These are phyloP conservation scores for Mycena albidolilacea DNA, from an alignment of 768 basidiomycete genomes.

Conservation along the genomic window DNA sequence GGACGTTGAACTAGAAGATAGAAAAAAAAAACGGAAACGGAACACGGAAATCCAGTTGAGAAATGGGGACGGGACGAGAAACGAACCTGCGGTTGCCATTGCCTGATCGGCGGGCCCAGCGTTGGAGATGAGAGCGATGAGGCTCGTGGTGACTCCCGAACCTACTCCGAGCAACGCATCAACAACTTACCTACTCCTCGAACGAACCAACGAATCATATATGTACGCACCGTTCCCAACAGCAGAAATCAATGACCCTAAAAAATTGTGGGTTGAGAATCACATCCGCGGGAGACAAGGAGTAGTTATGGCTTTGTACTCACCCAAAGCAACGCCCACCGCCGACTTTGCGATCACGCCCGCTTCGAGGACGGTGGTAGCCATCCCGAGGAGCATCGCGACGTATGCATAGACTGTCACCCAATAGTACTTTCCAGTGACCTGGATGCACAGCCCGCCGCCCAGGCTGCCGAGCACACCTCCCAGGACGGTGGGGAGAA, in stretches of 20 bases:
- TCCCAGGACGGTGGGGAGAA: conserved; percentile 64
- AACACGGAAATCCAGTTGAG: no score
- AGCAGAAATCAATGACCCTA: conserved; percentile 31
- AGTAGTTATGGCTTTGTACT: conserved; percentile 24
- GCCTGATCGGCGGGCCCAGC: conserved; percentile 74
- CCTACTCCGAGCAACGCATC: conserved; percentile 49
- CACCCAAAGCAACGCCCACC: conserved; percentile 59
- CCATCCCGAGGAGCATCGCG: conserved; percentile 55
- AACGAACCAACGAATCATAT: not conserved
- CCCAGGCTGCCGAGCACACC: conserved; percentile 64
- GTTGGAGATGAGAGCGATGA: conserved; percentile 75
- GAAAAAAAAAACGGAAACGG: not conserved
- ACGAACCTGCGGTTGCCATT: conserved; percentile 72
- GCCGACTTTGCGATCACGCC: conserved; percentile 56
- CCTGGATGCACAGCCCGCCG: conserved; percentile 70
- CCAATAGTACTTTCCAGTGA: conserved; percentile 70
- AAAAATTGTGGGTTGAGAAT: not conserved
- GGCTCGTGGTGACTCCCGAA: conserved; percentile 66
- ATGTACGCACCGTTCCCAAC: conserved; percentile 56
- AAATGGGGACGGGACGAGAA: no score
- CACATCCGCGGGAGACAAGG: not conserved
- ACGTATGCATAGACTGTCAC: conserved; percentile 62
- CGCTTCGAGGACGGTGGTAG: conserved; percentile 55
- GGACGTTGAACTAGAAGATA: not conserved
- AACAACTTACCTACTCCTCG: not conserved